Conservation (phyloP, 768 basidiomycete genomes). For the Arthromyces matolae region DNA sequence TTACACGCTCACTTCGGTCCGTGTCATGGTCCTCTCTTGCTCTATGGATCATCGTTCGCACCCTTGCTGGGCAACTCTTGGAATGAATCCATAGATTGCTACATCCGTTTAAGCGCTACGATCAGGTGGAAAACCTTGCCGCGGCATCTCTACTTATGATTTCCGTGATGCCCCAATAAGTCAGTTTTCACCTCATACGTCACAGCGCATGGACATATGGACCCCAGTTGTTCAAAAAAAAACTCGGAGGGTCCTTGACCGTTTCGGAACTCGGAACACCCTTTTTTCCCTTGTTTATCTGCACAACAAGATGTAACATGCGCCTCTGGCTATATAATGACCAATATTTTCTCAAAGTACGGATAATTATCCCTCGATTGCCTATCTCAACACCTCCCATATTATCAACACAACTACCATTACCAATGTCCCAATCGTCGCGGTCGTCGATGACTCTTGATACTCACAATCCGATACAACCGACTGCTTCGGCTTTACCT, state of each 20-base stretch:
- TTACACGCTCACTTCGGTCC: conserved; percentile 1
- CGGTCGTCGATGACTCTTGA: conserved; percentile 7
- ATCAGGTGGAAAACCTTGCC: neutral
- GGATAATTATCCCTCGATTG: neutral
- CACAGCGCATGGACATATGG: neutral
- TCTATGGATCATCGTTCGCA: neutral
- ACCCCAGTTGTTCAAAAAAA: neutral
- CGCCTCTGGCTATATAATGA: conserved; percentile 12
- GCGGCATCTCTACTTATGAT: conserved; percentile 3
- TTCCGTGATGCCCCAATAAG: conserved; percentile 1
- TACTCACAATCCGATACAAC: conserved; percentile 2
- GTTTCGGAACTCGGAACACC: conserved; percentile 5
- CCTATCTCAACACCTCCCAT: neutral
- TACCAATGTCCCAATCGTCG: conserved; percentile 10
- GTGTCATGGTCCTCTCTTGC: neutral
- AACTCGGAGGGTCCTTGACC: no score
- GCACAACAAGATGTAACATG: neutral
- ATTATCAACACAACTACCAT: neutral
- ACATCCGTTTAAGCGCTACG: neutral
- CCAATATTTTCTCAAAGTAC: neutral
- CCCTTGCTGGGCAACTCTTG: neutral
- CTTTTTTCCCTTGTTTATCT: neutral
- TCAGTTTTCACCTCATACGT: no score
- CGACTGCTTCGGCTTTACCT: neutral
- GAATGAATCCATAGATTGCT: neutral